Conservation (phyloP, 371 early-diverging fungal genomes). For the Mortierella sp. region DNA sequence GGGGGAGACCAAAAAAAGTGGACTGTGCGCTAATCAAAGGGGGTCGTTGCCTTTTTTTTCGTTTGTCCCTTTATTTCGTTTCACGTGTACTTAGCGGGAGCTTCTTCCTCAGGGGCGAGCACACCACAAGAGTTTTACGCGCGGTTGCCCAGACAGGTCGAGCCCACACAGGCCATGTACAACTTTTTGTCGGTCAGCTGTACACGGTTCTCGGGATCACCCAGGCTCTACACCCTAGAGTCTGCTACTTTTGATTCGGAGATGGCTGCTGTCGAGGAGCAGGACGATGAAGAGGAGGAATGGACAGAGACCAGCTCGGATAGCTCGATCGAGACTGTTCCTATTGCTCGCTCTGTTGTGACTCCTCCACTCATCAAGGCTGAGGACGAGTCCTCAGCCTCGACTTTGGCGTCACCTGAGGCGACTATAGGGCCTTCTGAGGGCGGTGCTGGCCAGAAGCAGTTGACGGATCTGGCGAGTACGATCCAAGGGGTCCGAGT, state of each 20-base stretch:
- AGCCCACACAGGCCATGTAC: conserved; percentile 17
- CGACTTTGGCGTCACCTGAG: background rate
- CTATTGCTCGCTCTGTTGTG: too few relatives aligned
- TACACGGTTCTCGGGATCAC: conserved; percentile 10
- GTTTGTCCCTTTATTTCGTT: background rate
- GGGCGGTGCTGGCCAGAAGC: background rate
- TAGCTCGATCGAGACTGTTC: background rate
- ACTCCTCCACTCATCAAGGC: too few relatives aligned
- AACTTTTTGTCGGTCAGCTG: conserved; percentile 29
- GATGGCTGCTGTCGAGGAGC: conserved; percentile 2
- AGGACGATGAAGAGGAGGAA: conserved; percentile 12
- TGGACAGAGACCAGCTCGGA: background rate
- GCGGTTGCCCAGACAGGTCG: background rate
- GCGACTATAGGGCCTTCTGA: background rate
- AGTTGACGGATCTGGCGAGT: conserved; percentile 14
- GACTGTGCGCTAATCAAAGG: background rate
- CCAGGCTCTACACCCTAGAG: background rate
- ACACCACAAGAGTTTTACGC: conserved; percentile 38
- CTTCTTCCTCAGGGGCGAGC: conserved; percentile 28
- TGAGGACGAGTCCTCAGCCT: too few relatives aligned
- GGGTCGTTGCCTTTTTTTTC: background rate
- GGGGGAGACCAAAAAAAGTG: too few relatives aligned
- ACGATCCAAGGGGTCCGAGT: conserved; percentile 19
- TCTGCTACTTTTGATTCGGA: conserved; percentile 1
- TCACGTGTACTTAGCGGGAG: conserved; percentile 27